phyloP scores from a whole-genome alignment of 2,329 filamentous ascomycete genomes.

The Xylariaceae sp. region DNA sequence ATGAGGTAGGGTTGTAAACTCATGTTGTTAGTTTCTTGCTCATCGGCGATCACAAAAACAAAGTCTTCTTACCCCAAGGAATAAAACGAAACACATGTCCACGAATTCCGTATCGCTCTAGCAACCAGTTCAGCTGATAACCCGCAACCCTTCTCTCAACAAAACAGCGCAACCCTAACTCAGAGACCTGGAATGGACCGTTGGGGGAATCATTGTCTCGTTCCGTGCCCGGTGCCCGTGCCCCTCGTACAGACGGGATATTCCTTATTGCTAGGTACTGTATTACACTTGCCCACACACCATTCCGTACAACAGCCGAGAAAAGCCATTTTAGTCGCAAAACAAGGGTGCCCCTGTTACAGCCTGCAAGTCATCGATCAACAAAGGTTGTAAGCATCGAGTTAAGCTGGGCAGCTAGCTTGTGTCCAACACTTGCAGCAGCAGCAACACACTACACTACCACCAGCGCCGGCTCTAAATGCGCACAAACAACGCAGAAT shows the following conservation, averaged over 20 bases:
- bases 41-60: neutral
- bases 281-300: neutral
- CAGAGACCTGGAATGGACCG: neutral
- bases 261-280: neutral
- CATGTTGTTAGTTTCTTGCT: neutral
- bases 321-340: neutral
- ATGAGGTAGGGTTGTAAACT: neutral
- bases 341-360: conserved; percentile 7
- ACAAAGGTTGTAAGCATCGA: conserved; percentile 4
- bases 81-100: neutral
- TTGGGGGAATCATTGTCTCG: neutral
- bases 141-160: neutral
- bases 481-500: no score
- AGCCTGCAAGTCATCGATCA: conserved; percentile 16
- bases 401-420: conserved; percentile 2
- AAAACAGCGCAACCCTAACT: neutral
- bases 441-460: no score
- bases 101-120: neutral
- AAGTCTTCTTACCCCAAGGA: neutral
- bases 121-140: neutral
- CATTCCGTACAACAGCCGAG: neutral
- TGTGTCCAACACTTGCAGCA: neutral
- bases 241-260: neutral
- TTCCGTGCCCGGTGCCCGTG: no score
- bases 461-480: no score